Evolutionary conservation across 164 flowering plant species (phyloP), one percentile per base, ranked within the genome.

Genomic region (Euptelea pleiosperma): DNA sequence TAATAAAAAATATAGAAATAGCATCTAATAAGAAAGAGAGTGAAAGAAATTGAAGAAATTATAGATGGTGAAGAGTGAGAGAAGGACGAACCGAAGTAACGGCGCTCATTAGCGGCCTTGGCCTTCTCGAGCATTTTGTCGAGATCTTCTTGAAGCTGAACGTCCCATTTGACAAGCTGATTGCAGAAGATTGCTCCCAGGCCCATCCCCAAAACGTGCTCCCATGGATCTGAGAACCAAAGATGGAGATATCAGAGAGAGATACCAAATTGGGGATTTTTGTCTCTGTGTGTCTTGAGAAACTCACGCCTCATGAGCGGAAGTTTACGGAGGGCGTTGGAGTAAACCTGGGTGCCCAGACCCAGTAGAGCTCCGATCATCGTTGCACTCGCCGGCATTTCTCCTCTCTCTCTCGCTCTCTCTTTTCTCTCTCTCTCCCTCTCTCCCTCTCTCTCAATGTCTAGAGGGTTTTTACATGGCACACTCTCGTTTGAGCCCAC

Each of bases 281-380:
- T n/a, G n/a, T n/a, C n/a, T n/a, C n/a, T n/a, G n/a, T n/a, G n/a
- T n/a, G n/a, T n/a, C n/a, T n/a, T 50, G 11, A 35, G 43, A 21
- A 21, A 49, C 77, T 52, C 68, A 89, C 98, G 97, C 61, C 97
- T 77, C 97, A 89, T 92, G 78, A 76, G 76, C 14, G 98, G 97
- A 26, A 92, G 97, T 60, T 92, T 92, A 42, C 98, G 91, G 60
- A 92, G 97, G 64, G 90, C 90, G 33, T 92, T 92, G 44, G 97
- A 92, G 65, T 92, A 86, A 84, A 92, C 72, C 83, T 92, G 98
- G 59, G 94, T 90, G 33, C 90, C 86, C 52, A 92, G 43, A 16
- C 98, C 98, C 67, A 92, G 66, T 4, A 89, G 71, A 12, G 90
- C 97, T 70, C 98, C 98, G 52, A 83, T 52, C 69, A 81, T 8